Conservation (phyloP, 2,329 filamentous ascomycete species). For the Penicillium sp. region DNA sequence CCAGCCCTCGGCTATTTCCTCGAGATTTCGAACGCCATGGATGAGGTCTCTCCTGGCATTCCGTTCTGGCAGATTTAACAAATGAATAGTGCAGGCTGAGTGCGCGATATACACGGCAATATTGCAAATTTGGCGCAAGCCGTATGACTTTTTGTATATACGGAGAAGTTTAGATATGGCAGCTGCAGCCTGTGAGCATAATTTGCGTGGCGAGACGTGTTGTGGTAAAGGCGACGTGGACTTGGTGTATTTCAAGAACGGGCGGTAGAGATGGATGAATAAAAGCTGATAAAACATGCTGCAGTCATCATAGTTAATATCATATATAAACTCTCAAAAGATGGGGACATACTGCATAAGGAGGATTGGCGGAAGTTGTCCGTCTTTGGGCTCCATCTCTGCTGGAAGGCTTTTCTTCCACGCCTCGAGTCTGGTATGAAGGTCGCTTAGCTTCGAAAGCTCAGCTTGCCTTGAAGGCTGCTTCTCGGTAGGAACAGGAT, state of each 20-base stretch:
- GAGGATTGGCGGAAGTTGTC: constrained; percentile 77
- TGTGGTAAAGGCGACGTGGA: constrained; percentile 75
- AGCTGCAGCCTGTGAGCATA: constrained; percentile 84
- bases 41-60: constrained; percentile 84
- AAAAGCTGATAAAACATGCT: constrained; percentile 98
- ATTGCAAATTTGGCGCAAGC: constrained; percentile 89
- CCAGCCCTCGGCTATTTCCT: constrained; percentile 96
- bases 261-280: constrained; percentile 92
- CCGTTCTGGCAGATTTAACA: constrained; percentile 90
- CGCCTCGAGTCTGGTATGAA: constrained; percentile 83
- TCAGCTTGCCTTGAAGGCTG: constrained; percentile 72
- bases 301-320: constrained; percentile 1
- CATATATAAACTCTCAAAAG: constrained; percentile 20
- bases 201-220: constrained; percentile 83
- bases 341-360: constrained; percentile 69
- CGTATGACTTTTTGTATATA: constrained; percentile 87
- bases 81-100: constrained; percentile 88
- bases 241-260: constrained; percentile 87
- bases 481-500: constrained; percentile 63
- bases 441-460: constrained; percentile 85
- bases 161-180: constrained; percentile 92
- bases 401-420: constrained; percentile 81
- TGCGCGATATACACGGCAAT: constrained; percentile 95
- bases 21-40: constrained; percentile 84
- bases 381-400: constrained; percentile 85